Conservation (phyloP, 257 asterid species). For the Gentiana dahurica region DNA sequence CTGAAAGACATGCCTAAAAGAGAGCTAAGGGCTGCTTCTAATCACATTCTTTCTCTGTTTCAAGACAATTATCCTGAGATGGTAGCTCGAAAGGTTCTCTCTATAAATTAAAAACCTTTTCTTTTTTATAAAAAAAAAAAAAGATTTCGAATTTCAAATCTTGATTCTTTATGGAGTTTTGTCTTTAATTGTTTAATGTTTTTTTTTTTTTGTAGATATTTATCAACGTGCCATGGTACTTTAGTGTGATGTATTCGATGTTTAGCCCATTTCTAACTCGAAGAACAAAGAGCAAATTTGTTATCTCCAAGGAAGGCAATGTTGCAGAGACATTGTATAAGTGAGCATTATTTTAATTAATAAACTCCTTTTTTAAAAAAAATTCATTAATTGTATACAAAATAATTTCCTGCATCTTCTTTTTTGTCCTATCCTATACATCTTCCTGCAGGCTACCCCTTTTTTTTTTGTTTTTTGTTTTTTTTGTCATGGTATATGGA, state of each 20-base stretch:
- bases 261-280: conserved; percentile 92
- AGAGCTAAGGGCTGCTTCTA: conserved; percentile 76
- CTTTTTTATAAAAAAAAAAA: not conserved
- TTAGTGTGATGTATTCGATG: conserved; percentile 79
- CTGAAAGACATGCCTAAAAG: conserved; percentile 81
- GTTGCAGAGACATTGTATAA: conserved; percentile 84
- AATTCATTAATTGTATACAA: no score
- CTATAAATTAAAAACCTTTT: not conserved
- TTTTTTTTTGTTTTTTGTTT: not conserved
- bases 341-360: conserved; percentile 19
- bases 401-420: no score
- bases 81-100: conserved; percentile 78
- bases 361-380: no score
- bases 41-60: conserved; percentile 68
- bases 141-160: not conserved
- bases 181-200: no score
- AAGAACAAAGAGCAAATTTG: conserved; percentile 91
- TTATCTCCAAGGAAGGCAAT: conserved; percentile 85
- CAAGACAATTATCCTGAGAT: conserved; percentile 95
- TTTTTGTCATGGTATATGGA: not conserved
- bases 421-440: no score
- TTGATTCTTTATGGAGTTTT: no score
- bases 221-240: conserved; percentile 93
- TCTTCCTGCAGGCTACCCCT: no score
- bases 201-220: conserved; percentile 40